Evolutionary conservation across 306 rosid genomes (phyloP).

Genomic region (Trifolium subterraneum): DNA sequence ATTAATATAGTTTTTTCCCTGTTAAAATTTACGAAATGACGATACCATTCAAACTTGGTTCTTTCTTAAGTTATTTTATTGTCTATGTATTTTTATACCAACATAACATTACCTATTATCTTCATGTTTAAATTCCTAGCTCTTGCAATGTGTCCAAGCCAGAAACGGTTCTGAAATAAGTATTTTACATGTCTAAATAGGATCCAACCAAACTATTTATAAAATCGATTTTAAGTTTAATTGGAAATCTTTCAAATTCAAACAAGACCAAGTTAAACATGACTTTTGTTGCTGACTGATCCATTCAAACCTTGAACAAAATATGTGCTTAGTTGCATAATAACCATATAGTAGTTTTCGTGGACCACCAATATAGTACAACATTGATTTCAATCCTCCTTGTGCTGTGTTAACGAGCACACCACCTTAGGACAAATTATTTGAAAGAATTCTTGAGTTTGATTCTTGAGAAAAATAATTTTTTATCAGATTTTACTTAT

Average conservation of each 20-base stretch:
- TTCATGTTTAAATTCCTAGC: conserved; percentile 5
- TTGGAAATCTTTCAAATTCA: conserved; percentile 9
- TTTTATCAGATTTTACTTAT: too few species aligned
- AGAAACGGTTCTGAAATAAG: background rate
- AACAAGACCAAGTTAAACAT: background rate
- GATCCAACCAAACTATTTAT: background rate
- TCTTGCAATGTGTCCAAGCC: conserved; percentile 22
- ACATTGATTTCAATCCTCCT: background rate
- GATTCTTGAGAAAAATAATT: too few species aligned
- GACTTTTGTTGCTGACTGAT: conserved; percentile 20
- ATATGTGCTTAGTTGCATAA: conserved; percentile 1
- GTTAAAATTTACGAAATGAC: conserved; percentile 6
- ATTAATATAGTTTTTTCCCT: conserved; percentile 20
- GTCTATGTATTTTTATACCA: background rate
- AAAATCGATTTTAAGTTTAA: background rate
- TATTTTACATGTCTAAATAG: background rate
- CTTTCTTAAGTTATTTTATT: background rate
- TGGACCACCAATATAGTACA: background rate
- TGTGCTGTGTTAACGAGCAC: background rate
- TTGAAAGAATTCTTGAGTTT: too few species aligned
- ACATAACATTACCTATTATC: background rate
- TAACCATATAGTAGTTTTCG: background rate
- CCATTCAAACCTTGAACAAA: conserved; percentile 26
- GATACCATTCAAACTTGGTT: background rate
- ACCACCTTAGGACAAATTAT: too few species aligned